Evolutionary conservation across 768 basidiomycete genomes (phyloP).

Genomic region (Hydnum rufescens): DNA sequence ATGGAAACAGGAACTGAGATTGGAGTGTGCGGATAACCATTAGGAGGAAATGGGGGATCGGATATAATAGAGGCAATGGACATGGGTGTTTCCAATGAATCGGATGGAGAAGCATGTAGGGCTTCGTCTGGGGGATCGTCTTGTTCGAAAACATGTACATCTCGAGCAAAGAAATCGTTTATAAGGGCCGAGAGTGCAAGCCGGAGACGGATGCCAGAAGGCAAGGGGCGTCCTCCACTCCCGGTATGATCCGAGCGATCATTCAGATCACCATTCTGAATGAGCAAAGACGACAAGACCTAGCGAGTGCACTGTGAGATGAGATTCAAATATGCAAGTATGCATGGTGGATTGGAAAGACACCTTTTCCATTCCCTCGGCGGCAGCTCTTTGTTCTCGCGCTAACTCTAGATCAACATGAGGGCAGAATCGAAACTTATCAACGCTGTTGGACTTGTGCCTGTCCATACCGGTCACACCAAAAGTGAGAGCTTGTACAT

Average conservation of each 20-base stretch:
- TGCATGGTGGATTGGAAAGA: constrained; percentile 24
- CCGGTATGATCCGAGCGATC: neutral
- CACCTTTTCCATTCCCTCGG: constrained; percentile 70
- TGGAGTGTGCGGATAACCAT: neutral
- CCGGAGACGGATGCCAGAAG: constrained; percentile 63
- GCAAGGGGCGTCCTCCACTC: neutral
- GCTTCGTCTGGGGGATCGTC: constrained; percentile 21
- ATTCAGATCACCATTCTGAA: neutral
- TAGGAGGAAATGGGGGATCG: neutral
- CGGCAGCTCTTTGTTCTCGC: constrained; percentile 41
- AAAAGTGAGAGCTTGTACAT: neutral
- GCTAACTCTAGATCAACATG: constrained; percentile 19
- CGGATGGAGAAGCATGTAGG: constrained; percentile 9
- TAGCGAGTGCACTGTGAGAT: constrained; percentile 14
- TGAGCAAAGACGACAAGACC: constrained; percentile 57
- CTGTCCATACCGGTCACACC: neutral
- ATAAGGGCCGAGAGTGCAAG: constrained; percentile 57
- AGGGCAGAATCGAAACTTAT: constrained; percentile 20
- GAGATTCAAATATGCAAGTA: constrained; percentile 16
- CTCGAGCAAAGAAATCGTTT: constrained; percentile 45
- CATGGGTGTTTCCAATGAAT: constrained; percentile 2
- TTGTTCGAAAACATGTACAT: constrained; percentile 15
- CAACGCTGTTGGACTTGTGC: constrained; percentile 10
- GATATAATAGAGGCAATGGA: constrained; percentile 9
- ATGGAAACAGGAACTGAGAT: neutral